phyloP scores from a whole-genome alignment of 257 asterid species.

The Jasminum sambac region DNA sequence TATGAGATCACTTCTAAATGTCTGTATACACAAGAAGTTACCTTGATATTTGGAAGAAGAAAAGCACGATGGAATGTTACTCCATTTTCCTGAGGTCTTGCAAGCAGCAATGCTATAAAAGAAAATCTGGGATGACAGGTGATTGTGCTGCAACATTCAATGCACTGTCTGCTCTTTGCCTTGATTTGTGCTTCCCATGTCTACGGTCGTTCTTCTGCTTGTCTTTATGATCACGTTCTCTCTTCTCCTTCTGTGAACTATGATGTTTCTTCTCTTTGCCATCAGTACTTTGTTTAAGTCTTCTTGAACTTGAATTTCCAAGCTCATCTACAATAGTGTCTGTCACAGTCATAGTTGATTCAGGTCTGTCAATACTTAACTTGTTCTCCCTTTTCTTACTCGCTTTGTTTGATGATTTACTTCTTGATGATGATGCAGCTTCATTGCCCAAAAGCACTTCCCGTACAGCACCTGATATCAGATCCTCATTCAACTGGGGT shows the following conservation, averaged over 20 bases:
- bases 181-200: slow-evolving; percentile 58
- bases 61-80: slow-evolving; percentile 5
- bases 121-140: slow-evolving; percentile 82
- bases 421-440: slow-evolving; percentile 55
- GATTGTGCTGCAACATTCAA: slow-evolving; percentile 49
- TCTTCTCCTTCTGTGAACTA: slow-evolving; percentile 47
- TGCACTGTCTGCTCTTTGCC: slow-evolving; percentile 57
- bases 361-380: slow-evolving; percentile 27
- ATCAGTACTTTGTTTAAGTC: slow-evolving; percentile 45
- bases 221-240: slow-evolving; percentile 49
- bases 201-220: slow-evolving; percentile 47
- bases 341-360: slow-evolving; percentile 26
- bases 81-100: background rate
- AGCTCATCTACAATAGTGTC: slow-evolving; percentile 34
- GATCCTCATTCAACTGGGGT: slow-evolving; percentile 49
- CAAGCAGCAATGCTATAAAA: slow-evolving; percentile 49
- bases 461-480: slow-evolving; percentile 75
- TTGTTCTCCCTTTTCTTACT: slow-evolving; percentile 52
- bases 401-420: slow-evolving; percentile 44
- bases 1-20: background rate
- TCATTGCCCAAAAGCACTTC: slow-evolving; percentile 83
- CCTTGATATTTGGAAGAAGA: slow-evolving; percentile 24
- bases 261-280: slow-evolving; percentile 59
- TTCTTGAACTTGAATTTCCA: slow-evolving; percentile 40
- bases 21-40: slow-evolving; percentile 26